phyloP scores from a whole-genome alignment of 345 rosid genomes.

The Syzygium jambos region DNA sequence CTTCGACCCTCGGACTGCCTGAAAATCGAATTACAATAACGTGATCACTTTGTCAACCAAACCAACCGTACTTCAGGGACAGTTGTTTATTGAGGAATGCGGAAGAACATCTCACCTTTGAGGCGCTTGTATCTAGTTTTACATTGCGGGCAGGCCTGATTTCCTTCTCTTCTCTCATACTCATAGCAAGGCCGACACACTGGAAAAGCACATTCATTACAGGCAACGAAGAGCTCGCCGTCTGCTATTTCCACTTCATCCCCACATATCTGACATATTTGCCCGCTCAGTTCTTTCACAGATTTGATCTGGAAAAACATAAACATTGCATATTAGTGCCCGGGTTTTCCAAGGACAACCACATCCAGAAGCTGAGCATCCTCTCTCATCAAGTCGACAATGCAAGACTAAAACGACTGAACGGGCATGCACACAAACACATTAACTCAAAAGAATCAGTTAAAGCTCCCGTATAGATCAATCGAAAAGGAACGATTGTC shows the following conservation, averaged over 20 bases:
- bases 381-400: not conserved
- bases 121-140: slow-evolving; percentile 85
- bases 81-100: not conserved
- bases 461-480: not conserved
- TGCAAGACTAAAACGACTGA: not conserved
- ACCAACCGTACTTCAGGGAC: not conserved
- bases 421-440: not conserved
- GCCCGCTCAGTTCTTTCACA: slow-evolving; percentile 81
- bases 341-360: not conserved
- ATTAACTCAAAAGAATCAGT: not conserved
- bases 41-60: not conserved
- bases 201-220: slow-evolving; percentile 99
- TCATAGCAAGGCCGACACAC: slow-evolving; percentile 93
- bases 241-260: slow-evolving; percentile 72
- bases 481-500: not conserved
- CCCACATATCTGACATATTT: slow-evolving; percentile 83
- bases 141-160: slow-evolving; percentile 95
- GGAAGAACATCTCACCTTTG: slow-evolving; percentile 47
- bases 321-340: not conserved
- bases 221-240: slow-evolving; percentile 84
- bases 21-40: not conserved
- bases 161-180: slow-evolving; percentile 95
- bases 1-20: slow-evolving; percentile 96
- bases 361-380: not conserved
- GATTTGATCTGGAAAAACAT: slow-evolving; percentile 60